Percentiles rank a stretch among this genome's conserved stretches.
Conservation (phyloP, 1,284 basidiomycete genomes). For the Ceratobasidium sp. region DNA sequence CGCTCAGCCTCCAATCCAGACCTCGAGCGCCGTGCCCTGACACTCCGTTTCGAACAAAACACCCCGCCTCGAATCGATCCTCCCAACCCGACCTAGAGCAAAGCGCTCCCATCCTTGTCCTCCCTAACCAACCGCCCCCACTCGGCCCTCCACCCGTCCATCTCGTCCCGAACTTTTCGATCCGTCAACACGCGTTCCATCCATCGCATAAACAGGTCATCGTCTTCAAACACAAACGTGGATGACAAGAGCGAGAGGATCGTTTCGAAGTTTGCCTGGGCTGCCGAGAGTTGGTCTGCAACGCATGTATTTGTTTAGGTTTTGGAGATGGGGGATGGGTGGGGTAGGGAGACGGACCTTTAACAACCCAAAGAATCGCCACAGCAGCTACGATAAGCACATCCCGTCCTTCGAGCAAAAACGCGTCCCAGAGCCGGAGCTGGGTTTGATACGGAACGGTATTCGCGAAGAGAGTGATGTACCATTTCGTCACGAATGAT, state of each 20-base stretch:
- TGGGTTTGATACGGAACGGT: conserved; percentile 97
- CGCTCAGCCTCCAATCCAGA: no score
- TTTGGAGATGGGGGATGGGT: no score
- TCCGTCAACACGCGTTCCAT: conserved; percentile 79
- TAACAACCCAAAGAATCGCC: conserved; percentile 91
- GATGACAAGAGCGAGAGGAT: conserved; percentile 89
- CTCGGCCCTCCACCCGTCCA: conserved; percentile 77
- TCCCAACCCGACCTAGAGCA: no score
- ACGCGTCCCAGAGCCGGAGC: conserved; percentile 94
- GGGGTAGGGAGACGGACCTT: conserved; percentile 66
- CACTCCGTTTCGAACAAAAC: no score
- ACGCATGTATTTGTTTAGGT: not conserved
- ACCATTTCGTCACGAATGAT: conserved; percentile 98
- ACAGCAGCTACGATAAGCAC: conserved; percentile 88
- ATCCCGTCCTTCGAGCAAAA: conserved; percentile 91
- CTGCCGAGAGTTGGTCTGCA: conserved; percentile 81
- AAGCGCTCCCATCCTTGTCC: conserved; percentile 73
- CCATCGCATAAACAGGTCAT: conserved; percentile 85
- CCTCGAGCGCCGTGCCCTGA: no score
- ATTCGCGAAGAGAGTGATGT: conserved; percentile 97
- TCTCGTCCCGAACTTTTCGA: conserved; percentile 76
- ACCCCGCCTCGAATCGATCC: no score
- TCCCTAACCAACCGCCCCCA: conserved; percentile 78
- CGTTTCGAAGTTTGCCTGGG: conserved; percentile 89
- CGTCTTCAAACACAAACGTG: conserved; percentile 92